These are phyloP conservation scores for Comarum palustre DNA, from an alignment of 306 rosid genomes.

Conservation along the genomic window DNA sequence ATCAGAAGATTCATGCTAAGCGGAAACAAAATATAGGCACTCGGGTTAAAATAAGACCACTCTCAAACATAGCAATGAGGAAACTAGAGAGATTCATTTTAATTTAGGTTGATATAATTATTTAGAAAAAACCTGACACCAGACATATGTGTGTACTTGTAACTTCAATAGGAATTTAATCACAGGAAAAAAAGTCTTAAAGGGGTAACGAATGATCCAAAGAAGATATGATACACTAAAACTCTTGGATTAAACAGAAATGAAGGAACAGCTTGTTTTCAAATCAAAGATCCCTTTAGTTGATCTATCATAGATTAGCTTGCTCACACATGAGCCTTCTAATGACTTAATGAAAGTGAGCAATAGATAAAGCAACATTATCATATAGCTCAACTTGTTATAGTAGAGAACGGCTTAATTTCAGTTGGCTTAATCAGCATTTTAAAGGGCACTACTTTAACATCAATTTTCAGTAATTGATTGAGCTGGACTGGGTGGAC, in stretches of 20 bases:
- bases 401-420: background rate
- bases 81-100: background rate
- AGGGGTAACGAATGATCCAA: background rate
- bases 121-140: no score
- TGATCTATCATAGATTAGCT: background rate
- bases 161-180: background rate
- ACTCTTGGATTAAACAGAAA: background rate
- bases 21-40: background rate
- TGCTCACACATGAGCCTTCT: background rate
- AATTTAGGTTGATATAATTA: background rate
- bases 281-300: background rate
- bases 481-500: slow-evolving; percentile 4
- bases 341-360: slow-evolving; percentile 1
- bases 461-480: background rate
- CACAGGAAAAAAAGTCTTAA: background rate
- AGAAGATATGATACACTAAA: background rate
- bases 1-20: background rate
- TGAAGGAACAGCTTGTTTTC: background rate
- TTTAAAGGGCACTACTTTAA: slow-evolving; percentile 9
- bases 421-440: background rate
- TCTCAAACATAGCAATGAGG: background rate
- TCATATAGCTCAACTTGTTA: background rate
- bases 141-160: background rate
- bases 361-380: slow-evolving; percentile 8
- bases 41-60: background rate